Conservation (phyloP, 805 yeast genomes). For the Scheffersomyces stipitis region DNA sequence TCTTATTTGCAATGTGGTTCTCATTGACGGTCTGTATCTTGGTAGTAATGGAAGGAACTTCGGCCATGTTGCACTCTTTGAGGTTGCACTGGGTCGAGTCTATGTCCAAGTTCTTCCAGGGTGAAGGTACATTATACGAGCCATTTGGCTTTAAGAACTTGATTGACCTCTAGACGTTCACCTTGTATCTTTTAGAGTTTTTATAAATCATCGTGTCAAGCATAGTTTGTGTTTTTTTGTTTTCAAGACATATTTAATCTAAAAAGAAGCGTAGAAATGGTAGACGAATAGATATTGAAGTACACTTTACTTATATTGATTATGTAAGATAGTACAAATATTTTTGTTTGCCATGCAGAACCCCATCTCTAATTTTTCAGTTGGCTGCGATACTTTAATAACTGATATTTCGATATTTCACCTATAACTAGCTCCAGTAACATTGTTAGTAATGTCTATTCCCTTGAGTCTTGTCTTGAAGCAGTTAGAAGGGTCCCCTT, state of each 20-base stretch:
- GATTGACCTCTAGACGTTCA: too few relatives aligned
- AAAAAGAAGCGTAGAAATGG: too few relatives aligned
- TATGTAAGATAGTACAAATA: too few relatives aligned
- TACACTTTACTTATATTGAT: too few relatives aligned
- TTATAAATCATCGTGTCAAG: neutral
- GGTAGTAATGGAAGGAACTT: conserved; percentile 80
- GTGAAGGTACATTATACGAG: conserved; percentile 68
- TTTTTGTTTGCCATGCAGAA: too few relatives aligned
- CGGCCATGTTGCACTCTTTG: conserved; percentile 79
- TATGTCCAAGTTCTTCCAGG: conserved; percentile 77
- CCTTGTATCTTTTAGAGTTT: neutral
- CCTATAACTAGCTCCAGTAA: too few relatives aligned
- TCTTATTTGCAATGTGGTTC: conserved; percentile 75
- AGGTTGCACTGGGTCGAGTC: conserved; percentile 83
- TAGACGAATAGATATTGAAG: too few relatives aligned
- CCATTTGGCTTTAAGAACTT: conserved; percentile 52
- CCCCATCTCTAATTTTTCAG: too few relatives aligned
- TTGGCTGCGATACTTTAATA: too few relatives aligned
- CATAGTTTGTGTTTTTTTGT: too few relatives aligned
- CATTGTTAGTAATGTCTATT: conserved; percentile 16
- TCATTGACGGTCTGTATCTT: conserved; percentile 64
- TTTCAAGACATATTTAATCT: too few relatives aligned
- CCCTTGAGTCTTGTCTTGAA: conserved; percentile 7
- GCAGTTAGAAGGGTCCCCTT: conserved; percentile 7
- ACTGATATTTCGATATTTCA: too few relatives aligned